phyloP scores from a whole-genome alignment of 257 asterid species.

The Mentha longifolia region DNA sequence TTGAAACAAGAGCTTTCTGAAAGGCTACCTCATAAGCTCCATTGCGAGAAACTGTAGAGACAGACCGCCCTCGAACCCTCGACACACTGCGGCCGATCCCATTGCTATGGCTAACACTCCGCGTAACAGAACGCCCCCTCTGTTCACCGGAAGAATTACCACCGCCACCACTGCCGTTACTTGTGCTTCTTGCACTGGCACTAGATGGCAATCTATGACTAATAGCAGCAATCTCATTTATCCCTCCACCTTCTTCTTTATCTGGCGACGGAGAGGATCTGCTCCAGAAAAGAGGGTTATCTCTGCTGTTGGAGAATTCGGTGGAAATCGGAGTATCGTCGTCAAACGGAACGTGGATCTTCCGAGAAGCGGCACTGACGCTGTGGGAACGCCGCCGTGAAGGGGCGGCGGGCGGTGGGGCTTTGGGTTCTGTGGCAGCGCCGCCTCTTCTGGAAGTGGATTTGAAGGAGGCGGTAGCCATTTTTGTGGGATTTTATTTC shows the following conservation, averaged over 20 bases:
- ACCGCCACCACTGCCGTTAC: slow-evolving; percentile 20
- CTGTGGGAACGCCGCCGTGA: slow-evolving; percentile 68
- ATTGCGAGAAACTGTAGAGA: slow-evolving; percentile 48
- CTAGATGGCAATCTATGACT: slow-evolving; percentile 19
- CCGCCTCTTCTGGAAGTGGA: slow-evolving; percentile 71
- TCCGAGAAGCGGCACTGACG: slow-evolving; percentile 71
- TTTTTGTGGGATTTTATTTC: slow-evolving; percentile 20
- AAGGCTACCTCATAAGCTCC: slow-evolving; percentile 56
- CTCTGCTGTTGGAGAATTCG: slow-evolving; percentile 68
- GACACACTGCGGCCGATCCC: slow-evolving; percentile 90
- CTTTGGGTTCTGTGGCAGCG: slow-evolving; percentile 43
- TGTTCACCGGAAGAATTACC: slow-evolving; percentile 33
- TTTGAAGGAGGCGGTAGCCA: slow-evolving; percentile 74
- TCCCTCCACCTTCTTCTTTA: slow-evolving; percentile 25
- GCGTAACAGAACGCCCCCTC: slow-evolving; percentile 72
- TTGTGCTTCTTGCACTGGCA: neutral
- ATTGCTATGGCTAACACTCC: slow-evolving; percentile 46
- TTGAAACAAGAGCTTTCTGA: slow-evolving; percentile 1
- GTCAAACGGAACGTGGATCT: slow-evolving; percentile 34
- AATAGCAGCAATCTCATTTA: slow-evolving; percentile 12
- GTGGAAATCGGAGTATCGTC: slow-evolving; percentile 37
- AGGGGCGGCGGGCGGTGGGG: slow-evolving; percentile 41
- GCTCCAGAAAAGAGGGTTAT: slow-evolving; percentile 79
- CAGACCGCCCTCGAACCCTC: slow-evolving; percentile 63
- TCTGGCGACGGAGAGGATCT: slow-evolving; percentile 40